These are phyloP conservation scores for Epichloe coenophiala DNA, from an alignment of 2,329 filamentous ascomycete species.

Conservation along the genomic window DNA sequence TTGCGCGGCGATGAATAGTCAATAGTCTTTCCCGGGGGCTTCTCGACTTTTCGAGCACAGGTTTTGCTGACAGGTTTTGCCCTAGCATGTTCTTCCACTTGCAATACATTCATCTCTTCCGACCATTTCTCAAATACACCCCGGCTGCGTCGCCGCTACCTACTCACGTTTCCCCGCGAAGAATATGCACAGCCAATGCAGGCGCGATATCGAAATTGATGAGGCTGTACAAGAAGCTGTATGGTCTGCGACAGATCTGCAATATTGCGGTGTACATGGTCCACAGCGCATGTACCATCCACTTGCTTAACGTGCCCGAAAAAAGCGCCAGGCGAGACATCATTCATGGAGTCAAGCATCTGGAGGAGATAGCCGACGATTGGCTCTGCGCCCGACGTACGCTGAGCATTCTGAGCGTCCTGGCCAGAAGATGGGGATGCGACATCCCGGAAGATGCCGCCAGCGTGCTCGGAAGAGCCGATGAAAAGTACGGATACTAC, in stretches of 20 bases:
- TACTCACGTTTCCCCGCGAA: conserved; percentile 74
- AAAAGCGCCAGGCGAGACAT: conserved; percentile 79
- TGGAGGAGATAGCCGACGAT: conserved; percentile 90
- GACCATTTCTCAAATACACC: conserved; percentile 85
- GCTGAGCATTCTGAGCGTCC: conserved; percentile 69
- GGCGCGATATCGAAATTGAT: conserved; percentile 86
- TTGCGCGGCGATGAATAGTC: no score
- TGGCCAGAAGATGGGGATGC: conserved; percentile 81
- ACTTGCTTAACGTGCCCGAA: conserved; percentile 82
- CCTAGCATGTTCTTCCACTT: conserved; percentile 92
- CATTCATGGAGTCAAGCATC: conserved; percentile 75
- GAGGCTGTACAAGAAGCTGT: conserved; percentile 82
- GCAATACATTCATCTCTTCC: conserved; percentile 88
- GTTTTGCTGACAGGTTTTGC: conserved; percentile 10
- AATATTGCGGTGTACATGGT: conserved; percentile 95
- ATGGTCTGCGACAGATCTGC: conserved; percentile 84
- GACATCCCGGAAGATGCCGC: conserved; percentile 75
- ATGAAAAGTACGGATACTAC: conserved; percentile 66
- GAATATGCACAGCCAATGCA: conserved; percentile 82
- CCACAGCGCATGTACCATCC: conserved; percentile 88
- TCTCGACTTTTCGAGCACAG: not conserved
- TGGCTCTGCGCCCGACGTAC: conserved; percentile 86
- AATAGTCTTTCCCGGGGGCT: no score
- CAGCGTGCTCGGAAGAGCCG: conserved; percentile 60
- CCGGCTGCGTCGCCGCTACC: conserved; percentile 72